Conservation (phyloP, 805 yeast genomes). For the Yarrowia yakushimensis region DNA sequence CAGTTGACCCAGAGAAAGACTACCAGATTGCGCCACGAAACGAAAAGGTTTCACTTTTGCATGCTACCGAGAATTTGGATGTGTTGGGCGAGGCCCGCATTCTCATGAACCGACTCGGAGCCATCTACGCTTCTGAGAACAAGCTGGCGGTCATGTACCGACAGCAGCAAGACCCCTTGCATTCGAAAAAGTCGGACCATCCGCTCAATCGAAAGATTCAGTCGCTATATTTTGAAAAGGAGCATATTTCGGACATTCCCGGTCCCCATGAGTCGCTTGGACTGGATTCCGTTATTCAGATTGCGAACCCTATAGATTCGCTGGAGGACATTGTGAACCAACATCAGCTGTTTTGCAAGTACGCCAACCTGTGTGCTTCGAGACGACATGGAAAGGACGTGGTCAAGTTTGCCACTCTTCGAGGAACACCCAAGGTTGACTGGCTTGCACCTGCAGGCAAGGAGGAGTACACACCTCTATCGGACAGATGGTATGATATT, state of each 20-base stretch:
- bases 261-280: slow-evolving; percentile 12
- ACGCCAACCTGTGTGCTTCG: not conserved
- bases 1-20: not conserved
- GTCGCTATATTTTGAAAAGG: slow-evolving; percentile 13
- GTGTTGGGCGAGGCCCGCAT: slow-evolving; percentile 1
- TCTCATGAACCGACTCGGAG: slow-evolving; percentile 24
- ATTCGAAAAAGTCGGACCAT: not conserved
- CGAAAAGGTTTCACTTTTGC: not conserved
- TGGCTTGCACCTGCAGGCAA: not conserved
- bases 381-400: not conserved
- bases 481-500: not conserved
- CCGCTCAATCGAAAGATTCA: slow-evolving; percentile 14
- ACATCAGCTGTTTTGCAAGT: not conserved
- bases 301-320: not conserved
- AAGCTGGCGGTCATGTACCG: not conserved
- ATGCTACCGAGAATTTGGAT: not conserved
- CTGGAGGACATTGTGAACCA: slow-evolving; percentile 20
- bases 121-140: slow-evolving; percentile 11
- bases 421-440: slow-evolving; percentile 10
- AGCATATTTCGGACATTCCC: not conserved
- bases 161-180: slow-evolving; percentile 12
- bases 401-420: not conserved
- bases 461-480: not conserved
- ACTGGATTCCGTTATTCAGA: not conserved
- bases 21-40: slow-evolving; percentile 13